A percentile compares a stretch with the other conserved stretches of the same genome.
Conservation (phyloP, 2,329 filamentous ascomycete species). For the Botrytis galanthina region DNA sequence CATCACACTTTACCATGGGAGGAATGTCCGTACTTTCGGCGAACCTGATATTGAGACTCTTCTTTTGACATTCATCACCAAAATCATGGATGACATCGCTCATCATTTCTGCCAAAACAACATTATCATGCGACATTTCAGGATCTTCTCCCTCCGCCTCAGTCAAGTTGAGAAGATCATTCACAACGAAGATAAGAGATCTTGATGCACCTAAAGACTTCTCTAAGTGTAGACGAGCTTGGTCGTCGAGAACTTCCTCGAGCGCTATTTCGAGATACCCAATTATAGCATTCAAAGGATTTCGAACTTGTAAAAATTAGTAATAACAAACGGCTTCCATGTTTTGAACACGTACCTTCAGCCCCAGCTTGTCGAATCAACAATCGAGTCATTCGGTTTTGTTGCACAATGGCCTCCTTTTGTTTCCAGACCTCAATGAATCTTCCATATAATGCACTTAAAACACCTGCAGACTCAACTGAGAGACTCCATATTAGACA, state of each 20-base stretch:
- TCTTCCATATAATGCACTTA: constrained; percentile 81
- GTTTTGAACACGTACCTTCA: background rate
- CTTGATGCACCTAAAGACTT: constrained; percentile 89
- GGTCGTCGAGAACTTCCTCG: constrained; percentile 73
- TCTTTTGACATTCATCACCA: constrained; percentile 62
- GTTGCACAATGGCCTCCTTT: constrained; percentile 77
- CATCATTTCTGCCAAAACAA: constrained; percentile 69
- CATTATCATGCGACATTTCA: constrained; percentile 75
- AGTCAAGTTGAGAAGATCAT: constrained; percentile 83
- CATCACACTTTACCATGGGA: constrained; percentile 27
- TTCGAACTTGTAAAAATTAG: constrained; percentile 72
- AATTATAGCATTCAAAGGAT: constrained; percentile 91
- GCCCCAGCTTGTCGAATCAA: constrained; percentile 41
- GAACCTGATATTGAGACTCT: constrained; percentile 23
- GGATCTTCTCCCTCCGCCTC: constrained; percentile 81
- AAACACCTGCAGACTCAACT: constrained; percentile 80
- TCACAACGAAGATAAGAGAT: constrained; percentile 90
- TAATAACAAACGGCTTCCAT: background rate
- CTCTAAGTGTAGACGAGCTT: constrained; percentile 79
- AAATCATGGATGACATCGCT: constrained; percentile 75
- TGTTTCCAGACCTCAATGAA: constrained; percentile 94
- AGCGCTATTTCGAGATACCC: constrained; percentile 91
- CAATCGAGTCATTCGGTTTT: constrained; percentile 72
- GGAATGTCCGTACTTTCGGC: constrained; percentile 24
- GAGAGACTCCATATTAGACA: background rate